Base-by-base conservation (phyloP, 2,329 filamentous ascomycete species). In the Cryphonectria carpinicola region DNA sequence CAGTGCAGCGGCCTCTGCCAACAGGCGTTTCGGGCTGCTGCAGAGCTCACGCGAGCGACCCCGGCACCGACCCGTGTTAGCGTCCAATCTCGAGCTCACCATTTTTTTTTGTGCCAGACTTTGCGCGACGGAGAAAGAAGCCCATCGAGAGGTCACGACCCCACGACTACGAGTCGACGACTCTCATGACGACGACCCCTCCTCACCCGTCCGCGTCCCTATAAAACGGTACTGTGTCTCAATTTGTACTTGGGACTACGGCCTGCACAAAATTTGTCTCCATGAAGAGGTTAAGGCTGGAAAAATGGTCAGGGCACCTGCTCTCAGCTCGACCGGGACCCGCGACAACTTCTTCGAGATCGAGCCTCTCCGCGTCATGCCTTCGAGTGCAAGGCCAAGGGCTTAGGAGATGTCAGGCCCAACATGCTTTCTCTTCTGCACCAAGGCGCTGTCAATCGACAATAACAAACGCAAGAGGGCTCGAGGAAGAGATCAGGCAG, bases 231-330 rank as follows among this genome's bases (percentile, higher is more conserved):
- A 69, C 71, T 67, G 71, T 65, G 56, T 66, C 71, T 67, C 71
- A 69, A 72, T 69, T 60, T 61, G 60, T 54, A 28, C 37, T 58
- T 71, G 68, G 58, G 69, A 64, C 58, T 66, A 46, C 60, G 25
- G 39, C 58, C 56, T 69, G 67, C 68, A 73, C 69, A 62, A 69
- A 65, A 63, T 64, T 49, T 35, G 22, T 74, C 70, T 75, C 77
- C 76, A 90, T 90, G 87, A 89, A 89, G 84, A 87, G 87, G 82
- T 83, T 90, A 85, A 84, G 86, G 76, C 78, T 89, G 77, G 84
- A 87, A 76, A 84, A 85, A 83, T 87, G 87, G 84, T 86, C 88
- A 78, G 83, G 84, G 79, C 89, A 88, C 83, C 83, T 88, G 83
- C 85, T 89, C 78, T 83, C 79, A 82, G 83, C 80, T 75, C 80